Base-by-base conservation (phyloP, 2,329 filamentous ascomycete genomes). In the Xylariaceae sp. region DNA sequence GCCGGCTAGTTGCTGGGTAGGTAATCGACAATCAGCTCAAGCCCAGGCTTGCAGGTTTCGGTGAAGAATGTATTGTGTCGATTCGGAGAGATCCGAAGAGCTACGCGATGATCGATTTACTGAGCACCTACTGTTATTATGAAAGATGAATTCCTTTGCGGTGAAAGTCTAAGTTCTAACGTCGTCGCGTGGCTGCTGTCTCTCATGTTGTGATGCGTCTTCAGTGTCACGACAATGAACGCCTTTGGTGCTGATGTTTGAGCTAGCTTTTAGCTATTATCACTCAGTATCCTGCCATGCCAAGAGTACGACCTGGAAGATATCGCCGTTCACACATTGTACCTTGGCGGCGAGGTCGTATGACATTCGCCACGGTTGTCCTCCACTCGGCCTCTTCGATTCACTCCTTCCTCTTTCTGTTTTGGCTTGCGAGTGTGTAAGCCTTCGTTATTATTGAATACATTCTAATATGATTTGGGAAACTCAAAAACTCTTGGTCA, bases 361-460 rank as follows among this genome's bases (percentile, higher is more conserved):
- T 46, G 33, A 44, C 27, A 50, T 30, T 48, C 15, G 41, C 27
- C 29, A 49, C 24, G 16, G 41, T 26, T 9, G 37, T 10, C 45
- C 33, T 54, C 49, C 41, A 45, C 37, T 24, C 23, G 45, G 23
- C 24, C 30, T 42, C 9, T 23, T 10, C 21, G 32, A 33, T 55
- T 53, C 20, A 45, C 63, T 65, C 62, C 61, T 66, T 65, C 64
- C 62, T 30, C 36, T 62, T 66, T 63, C 16, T 57, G 60, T 58
- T 45, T 64, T 54, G 61, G 45, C 41, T 26, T 15, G 11, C 18
- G 11, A 32, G 21, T 41, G 47, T 59, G 47, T 46, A 33, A 50
- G 27, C 42, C 44, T 32, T 47, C 5, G 36, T 43, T 27, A 21
- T 36, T 39, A n/a, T 49, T 24, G 24, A 37, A 46, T n/a, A 36